Conservation (phyloP, 2,329 filamentous ascomycete species). For the Scytalidium lignicola region DNA sequence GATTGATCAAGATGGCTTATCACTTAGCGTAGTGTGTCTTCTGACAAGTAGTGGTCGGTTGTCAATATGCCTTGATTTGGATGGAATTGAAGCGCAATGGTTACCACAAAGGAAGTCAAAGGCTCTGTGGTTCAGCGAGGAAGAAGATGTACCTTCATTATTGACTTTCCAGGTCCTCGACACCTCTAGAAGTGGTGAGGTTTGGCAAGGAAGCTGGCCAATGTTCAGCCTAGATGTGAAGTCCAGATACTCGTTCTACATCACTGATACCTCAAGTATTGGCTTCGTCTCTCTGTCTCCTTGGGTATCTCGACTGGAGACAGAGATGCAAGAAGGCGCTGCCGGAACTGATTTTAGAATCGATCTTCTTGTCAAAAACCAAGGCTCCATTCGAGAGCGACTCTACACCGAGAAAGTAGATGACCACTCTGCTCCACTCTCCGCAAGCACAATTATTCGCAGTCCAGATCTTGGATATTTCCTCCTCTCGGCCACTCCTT, state of each 20-base stretch:
- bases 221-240: conserved; percentile 56
- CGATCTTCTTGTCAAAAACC: conserved; percentile 53
- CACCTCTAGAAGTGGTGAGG: conserved; percentile 49
- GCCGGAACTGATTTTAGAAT: conserved; percentile 58
- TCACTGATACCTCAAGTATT: conserved; percentile 57
- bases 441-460: conserved; percentile 47
- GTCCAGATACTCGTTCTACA: conserved; percentile 58
- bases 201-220: conserved; percentile 54
- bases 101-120: conserved; percentile 50
- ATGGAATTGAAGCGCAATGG: conserved; percentile 63
- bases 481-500: conserved; percentile 53
- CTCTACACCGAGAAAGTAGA: conserved; percentile 50
- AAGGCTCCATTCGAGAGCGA: conserved; percentile 50
- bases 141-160: conserved; percentile 41
- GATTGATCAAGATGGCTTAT: conserved; percentile 54
- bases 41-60: conserved; percentile 57
- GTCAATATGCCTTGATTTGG: conserved; percentile 55
- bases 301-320: conserved; percentile 61
- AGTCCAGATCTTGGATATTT: conserved; percentile 63
- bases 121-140: conserved; percentile 32
- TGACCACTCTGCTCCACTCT: conserved; percentile 40
- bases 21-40: conserved; percentile 54
- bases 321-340: conserved; percentile 52
- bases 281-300: conserved; percentile 54
- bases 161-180: conserved; percentile 60